These are phyloP conservation scores for Dichomitus squalens DNA, from an alignment of 1,284 basidiomycete genomes.

Conservation along the genomic window DNA sequence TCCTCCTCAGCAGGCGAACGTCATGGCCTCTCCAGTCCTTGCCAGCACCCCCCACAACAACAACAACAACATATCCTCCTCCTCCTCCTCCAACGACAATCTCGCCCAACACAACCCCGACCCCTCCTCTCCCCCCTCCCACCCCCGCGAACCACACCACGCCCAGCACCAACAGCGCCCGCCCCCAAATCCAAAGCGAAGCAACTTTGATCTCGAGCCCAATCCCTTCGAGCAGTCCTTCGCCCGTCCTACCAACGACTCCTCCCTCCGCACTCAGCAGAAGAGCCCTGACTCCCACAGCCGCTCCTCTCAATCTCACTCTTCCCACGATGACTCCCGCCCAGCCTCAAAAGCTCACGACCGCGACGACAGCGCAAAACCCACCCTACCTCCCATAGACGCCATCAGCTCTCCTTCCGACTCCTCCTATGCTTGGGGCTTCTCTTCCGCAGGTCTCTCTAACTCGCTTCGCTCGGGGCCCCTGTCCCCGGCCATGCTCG, in stretches of 20 bases:
- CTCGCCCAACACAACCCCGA: constrained; percentile 7
- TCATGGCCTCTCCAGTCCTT: constrained; percentile 24
- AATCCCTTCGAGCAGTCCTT: constrained; percentile 98
- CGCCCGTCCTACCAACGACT: constrained; percentile 52
- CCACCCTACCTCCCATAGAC: constrained; percentile 85
- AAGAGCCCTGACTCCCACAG: constrained; percentile 30
- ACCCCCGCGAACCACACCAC: constrained; percentile 4
- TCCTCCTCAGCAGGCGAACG: constrained; percentile 18
- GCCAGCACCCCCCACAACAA: constrained; percentile 25
- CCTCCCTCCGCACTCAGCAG: constrained; percentile 45
- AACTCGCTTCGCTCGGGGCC: constrained; percentile 90
- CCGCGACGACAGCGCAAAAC: constrained; percentile 46
- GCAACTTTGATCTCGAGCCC: constrained; percentile 84
- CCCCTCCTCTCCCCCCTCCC: constrained; percentile 6
- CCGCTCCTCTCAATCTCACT: constrained; percentile 42
- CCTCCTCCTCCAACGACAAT: constrained; percentile 6
- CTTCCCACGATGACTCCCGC: constrained; percentile 41
- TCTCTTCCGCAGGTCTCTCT: constrained; percentile 54
- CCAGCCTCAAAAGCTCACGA: constrained; percentile 37
- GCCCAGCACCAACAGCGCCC: constrained; percentile 13
- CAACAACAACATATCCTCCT: not conserved
- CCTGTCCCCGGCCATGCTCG: constrained; percentile 93
- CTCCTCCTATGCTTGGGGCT: constrained; percentile 74
- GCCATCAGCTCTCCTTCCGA: constrained; percentile 86
- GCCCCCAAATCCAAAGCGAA: constrained; percentile 41